These are phyloP conservation scores for Spiraea crenata DNA, from an alignment of 331 rosid species.

Conservation along the genomic window DNA sequence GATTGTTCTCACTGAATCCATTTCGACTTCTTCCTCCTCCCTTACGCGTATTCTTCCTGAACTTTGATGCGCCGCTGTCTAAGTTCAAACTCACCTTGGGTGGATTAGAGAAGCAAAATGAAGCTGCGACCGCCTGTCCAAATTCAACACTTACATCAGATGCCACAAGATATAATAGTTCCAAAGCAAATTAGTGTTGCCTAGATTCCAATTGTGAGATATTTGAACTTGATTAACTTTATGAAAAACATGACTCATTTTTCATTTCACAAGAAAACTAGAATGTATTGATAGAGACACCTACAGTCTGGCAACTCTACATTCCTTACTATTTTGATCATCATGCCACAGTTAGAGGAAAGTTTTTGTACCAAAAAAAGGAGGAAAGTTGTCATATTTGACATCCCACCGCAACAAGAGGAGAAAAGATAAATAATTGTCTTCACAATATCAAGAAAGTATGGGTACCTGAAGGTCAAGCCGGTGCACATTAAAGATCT, in stretches of 20 bases:
- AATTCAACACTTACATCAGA: constrained; percentile 3
- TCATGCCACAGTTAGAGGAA: too few species aligned
- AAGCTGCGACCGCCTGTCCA: constrained; percentile 79
- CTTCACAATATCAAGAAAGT: background rate
- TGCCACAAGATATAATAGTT: background rate
- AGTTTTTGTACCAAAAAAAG: too few species aligned
- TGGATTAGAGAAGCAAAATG: constrained; percentile 85
- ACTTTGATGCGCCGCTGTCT: constrained; percentile 63
- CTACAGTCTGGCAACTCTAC: too few species aligned
- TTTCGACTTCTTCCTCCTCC: constrained; percentile 54
- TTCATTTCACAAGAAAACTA: too few species aligned
- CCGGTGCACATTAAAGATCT: constrained; percentile 75
- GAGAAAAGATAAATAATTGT: background rate
- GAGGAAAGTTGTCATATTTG: too few species aligned
- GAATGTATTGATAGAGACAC: too few species aligned
- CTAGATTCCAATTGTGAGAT: too few species aligned
- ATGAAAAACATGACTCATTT: too few species aligned
- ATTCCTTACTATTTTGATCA: too few species aligned
- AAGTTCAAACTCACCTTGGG: constrained; percentile 80
- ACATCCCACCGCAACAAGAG: too few species aligned
- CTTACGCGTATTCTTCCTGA: constrained; percentile 55
- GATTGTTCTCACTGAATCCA: constrained; percentile 69
- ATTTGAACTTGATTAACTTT: too few species aligned
- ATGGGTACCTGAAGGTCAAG: constrained; percentile 78
- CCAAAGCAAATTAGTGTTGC: too few species aligned